Base-by-base conservation (phyloP, 495 filamentous ascomycete genomes). In the Penicillium roqueforti region DNA sequence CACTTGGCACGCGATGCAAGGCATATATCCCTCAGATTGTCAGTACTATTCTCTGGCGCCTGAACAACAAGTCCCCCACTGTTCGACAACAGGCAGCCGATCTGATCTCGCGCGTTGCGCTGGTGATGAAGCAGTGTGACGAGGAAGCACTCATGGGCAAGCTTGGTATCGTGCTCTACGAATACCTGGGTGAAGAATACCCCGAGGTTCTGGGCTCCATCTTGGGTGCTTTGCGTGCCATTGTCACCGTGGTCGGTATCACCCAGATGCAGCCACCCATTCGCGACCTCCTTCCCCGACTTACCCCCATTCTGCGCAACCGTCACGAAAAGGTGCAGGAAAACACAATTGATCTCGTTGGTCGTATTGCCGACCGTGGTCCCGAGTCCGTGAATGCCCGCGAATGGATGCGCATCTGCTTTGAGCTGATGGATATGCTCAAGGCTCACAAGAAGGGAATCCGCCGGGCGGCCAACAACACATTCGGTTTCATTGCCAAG, bases 331-430 rank as follows among this genome's bases (percentile, higher is more conserved):
- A 99, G 72, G 95, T 99, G 37, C 95, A 99, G 69, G 95, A 99
- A 61, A 99, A 99, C 71, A 96, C 93, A n/a, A 97, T 99, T 62
- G 95, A 99, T 67, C 79, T 99, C 4, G 93, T 99, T 40, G 95
- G 95, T 58, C 93, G 95, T 78, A 97, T 97, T 61, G 95, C 95
- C 37, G 95, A 99, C 68, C 88, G 95, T 59, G 95, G 93, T 11
- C 90, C 95, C 8, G 92, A 97, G 66, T 89, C 84, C 47, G 95
- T 99, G 63, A 95, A 95, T 64, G 92, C 95, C 14, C 84, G 93
- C 65, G 95, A 99, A 70, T 97, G 95, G 95, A 97, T 99, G 95
- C 83, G 95, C 61, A 99, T 99, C 68, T 97, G 95, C 75, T 99
- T 97, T 69, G 95, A 99, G 76, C 78, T 99, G 43, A 82, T 97